A percentile compares a stretch with the other conserved stretches of the same genome.
Evolutionary conservation across 2,329 filamentous ascomycete genomes (phyloP).

Genomic region (Diaporthe citriasiana): DNA sequence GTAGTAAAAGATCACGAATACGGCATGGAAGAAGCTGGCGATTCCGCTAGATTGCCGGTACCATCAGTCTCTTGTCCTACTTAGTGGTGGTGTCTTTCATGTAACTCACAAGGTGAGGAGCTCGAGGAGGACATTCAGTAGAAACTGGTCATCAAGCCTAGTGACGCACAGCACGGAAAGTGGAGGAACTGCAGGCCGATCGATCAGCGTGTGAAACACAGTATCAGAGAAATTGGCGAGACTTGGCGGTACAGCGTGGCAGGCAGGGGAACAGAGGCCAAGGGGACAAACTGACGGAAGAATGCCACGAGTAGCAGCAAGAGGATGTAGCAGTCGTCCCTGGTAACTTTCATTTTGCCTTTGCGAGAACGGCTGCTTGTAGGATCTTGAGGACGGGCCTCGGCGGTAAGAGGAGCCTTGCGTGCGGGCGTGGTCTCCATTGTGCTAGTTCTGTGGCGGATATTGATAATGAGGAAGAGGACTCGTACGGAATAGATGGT

Average conservation of each 20-base stretch:
- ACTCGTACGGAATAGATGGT: not conserved
- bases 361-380: not conserved
- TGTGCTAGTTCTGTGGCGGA: not conserved
- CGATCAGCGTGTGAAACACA: slow-evolving; percentile 12
- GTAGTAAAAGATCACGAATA: slow-evolving; percentile 25
- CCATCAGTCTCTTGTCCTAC: not conserved
- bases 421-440: too few species aligned
- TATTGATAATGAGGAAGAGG: not conserved
- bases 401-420: not conserved
- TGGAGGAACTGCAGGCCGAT: slow-evolving; percentile 68
- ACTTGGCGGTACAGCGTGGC: slow-evolving; percentile 1
- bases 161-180: slow-evolving; percentile 74
- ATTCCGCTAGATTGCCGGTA: not conserved
- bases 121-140: slow-evolving; percentile 76
- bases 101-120: slow-evolving; percentile 65
- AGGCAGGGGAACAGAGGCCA: not conserved
- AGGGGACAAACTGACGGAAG: not conserved
- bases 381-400: not conserved
- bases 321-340: not conserved
- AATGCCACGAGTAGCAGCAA: not conserved
- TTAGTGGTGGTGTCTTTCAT: not conserved
- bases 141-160: slow-evolving; percentile 74
- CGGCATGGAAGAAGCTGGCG: not conserved
- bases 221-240: not conserved
- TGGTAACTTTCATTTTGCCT: not conserved